A percentile compares a stretch with the other conserved stretches of the same genome.
Evolutionary conservation across 1,284 basidiomycete species (phyloP).

Genomic region (Trametes versicolor): DNA sequence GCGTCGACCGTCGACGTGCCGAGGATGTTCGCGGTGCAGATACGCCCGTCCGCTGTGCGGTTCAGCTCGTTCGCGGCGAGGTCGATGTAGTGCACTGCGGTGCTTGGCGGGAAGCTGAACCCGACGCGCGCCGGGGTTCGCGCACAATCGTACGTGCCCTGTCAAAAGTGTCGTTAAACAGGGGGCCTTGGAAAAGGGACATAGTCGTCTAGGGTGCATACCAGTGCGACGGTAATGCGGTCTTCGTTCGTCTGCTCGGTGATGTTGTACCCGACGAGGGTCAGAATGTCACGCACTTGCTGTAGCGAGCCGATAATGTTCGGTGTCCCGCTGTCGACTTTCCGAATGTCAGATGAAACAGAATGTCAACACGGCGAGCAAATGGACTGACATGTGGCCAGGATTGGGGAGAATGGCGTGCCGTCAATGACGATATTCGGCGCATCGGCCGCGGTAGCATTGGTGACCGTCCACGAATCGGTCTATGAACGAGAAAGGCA

Average conservation of each 20-base stretch:
- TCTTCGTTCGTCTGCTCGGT: constrained; percentile 24
- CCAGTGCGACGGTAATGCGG: constrained; percentile 23
- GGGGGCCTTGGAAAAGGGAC: neutral
- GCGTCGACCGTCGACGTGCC: constrained; percentile 29
- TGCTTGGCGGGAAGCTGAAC: constrained; percentile 33
- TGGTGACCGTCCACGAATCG: constrained; percentile 23
- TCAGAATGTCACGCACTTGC: constrained; percentile 15
- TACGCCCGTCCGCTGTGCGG: constrained; percentile 29
- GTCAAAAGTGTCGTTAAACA: neutral
- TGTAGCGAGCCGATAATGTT: constrained; percentile 29
- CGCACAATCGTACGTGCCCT: constrained; percentile 35
- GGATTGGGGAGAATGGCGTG: constrained; percentile 18
- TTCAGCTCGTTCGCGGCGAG: constrained; percentile 31
- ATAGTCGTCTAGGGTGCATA: neutral
- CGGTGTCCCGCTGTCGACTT: constrained; percentile 30
- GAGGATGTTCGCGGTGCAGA: constrained; percentile 32
- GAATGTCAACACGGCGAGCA: neutral
- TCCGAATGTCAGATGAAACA: no score
- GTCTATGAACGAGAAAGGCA: constrained; percentile 1
- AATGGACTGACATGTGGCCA: constrained; percentile 17
- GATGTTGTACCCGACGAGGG: constrained; percentile 26
- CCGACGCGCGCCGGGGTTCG: constrained; percentile 28
- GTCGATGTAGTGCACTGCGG: constrained; percentile 31
- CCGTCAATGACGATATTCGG: constrained; percentile 24
- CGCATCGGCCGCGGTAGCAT: constrained; percentile 20